Conservation (phyloP, 441 rosid genomes). For the Corymbia calophylla region DNA sequence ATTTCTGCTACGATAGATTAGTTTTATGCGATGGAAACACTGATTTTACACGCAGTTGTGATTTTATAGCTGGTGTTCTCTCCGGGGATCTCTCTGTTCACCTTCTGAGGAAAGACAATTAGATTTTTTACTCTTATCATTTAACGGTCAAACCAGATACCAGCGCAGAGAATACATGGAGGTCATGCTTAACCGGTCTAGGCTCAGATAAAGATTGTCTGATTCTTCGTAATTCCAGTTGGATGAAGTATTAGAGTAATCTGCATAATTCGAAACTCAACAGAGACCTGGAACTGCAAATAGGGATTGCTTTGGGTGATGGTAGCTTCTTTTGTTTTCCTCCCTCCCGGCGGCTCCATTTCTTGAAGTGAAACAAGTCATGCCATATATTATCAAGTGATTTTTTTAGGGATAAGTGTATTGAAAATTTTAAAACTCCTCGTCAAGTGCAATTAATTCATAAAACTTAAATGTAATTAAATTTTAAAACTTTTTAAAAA, state of each 20-base stretch:
- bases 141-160: neutral
- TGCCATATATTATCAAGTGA: neutral
- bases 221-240: neutral
- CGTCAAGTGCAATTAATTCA: no score
- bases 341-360: neutral
- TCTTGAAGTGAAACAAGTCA: neutral
- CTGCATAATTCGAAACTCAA: neutral
- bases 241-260: neutral
- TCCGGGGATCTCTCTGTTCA: neutral
- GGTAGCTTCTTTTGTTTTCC: neutral
- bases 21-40: neutral
- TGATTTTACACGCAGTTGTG: neutral
- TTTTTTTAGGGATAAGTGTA: neutral
- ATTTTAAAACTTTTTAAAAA: fast-evolving
- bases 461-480: no score
- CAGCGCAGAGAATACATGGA: neutral
- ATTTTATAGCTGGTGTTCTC: neutral
- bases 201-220: neutral
- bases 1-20: neutral
- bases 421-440: no score
- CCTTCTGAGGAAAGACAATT: neutral
- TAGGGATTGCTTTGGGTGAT: neutral
- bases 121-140: neutral
- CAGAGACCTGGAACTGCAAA: neutral
- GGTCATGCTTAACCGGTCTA: neutral